Evolutionary conservation across 495 filamentous ascomycete genomes (phyloP), one percentile per base, ranked within the genome.

Genomic region (Lophiotrema nucula): DNA sequence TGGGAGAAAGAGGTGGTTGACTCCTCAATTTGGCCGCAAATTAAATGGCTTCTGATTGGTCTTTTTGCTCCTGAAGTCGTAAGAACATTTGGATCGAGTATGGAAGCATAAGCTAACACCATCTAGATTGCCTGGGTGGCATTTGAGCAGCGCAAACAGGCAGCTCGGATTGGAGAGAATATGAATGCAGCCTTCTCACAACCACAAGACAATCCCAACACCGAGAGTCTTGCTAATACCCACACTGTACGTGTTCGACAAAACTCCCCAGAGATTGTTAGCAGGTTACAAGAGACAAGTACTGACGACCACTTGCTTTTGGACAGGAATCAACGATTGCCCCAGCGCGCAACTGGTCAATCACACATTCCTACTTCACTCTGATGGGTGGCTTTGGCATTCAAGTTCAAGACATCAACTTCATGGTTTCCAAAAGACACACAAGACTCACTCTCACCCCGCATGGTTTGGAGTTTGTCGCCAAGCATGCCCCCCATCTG

Each of bases 361-460:
- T 71, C 0, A 59, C 53, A 8, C 76, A 77, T 62, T 67, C 67
- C 19, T 73, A 70, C 48, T 78, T 70, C 48, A 71, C 69, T 18
- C 50, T 69, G 22, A 78, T 77, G 73, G 76, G 74, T 8, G 73
- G 73, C 4, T 70, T 77, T 54, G 53, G 60, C 0, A 43, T 77
- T 4, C 51, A 72, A 13, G 35, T 48, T 1, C 54, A 43, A 53
- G 47, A 24, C 39, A 53, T 70, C 35, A 46, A 15, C 19, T 64
- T 67, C 42, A 43, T 69, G 4, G 53, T 60, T 0, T 31, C 24
- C 12, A 28, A 54, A 21, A 50, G 22, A 6, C n/a, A 25, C 15
- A 51, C 50, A 10, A 28, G 28, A 26, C 28, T 62, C 22, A 48
- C 56, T 0, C 43, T 72, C 22, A 66, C 73, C 5, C 27, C 45